A percentile compares a stretch with the other conserved stretches of the same genome.
Evolutionary conservation across 1,139 yeast genomes (phyloP).

Genomic region (Blastobotrys indianensis): DNA sequence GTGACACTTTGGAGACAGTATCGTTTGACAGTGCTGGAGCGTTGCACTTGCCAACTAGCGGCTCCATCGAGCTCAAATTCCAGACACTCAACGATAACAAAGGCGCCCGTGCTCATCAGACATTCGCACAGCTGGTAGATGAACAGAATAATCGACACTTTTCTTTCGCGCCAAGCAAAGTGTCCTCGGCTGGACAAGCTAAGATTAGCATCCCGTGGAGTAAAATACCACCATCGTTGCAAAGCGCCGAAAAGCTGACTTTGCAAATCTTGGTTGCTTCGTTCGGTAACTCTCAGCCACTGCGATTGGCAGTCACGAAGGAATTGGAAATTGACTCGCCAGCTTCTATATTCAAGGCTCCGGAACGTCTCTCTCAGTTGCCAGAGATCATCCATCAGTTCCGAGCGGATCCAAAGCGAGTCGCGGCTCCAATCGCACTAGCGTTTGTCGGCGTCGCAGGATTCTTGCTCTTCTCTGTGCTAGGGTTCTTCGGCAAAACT

Average conservation of each 20-base stretch:
- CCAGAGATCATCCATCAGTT: constrained; percentile 72
- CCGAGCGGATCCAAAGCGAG: constrained; percentile 50
- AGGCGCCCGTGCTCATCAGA: constrained; percentile 27
- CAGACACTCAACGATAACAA: constrained; percentile 21
- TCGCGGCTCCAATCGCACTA: constrained; percentile 49
- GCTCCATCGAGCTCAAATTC: constrained; percentile 22
- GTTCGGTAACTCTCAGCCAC: constrained; percentile 20
- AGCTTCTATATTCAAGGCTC: constrained; percentile 12
- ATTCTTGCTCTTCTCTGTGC: constrained; percentile 31
- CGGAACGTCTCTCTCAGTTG: constrained; percentile 36
- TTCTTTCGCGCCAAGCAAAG: constrained; percentile 22
- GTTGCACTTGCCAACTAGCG: constrained; percentile 12
- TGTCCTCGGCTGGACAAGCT: constrained; percentile 26
- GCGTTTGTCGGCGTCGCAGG: constrained; percentile 46
- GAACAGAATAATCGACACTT: constrained; percentile 23
- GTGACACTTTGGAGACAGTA: constrained; percentile 4
- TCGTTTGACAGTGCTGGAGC: background rate
- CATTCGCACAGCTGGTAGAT: constrained; percentile 24
- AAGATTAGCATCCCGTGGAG: constrained; percentile 27
- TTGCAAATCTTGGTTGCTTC: constrained; percentile 25
- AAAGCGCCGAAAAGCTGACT: constrained; percentile 18
- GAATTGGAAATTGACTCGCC: constrained; percentile 16
- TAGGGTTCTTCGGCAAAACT: constrained; percentile 21
- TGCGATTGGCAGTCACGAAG: constrained; percentile 13
- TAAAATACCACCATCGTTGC: constrained; percentile 28